Base-by-base conservation (phyloP, 2,329 filamentous ascomycete species). In the Colletotrichum camelliae region DNA sequence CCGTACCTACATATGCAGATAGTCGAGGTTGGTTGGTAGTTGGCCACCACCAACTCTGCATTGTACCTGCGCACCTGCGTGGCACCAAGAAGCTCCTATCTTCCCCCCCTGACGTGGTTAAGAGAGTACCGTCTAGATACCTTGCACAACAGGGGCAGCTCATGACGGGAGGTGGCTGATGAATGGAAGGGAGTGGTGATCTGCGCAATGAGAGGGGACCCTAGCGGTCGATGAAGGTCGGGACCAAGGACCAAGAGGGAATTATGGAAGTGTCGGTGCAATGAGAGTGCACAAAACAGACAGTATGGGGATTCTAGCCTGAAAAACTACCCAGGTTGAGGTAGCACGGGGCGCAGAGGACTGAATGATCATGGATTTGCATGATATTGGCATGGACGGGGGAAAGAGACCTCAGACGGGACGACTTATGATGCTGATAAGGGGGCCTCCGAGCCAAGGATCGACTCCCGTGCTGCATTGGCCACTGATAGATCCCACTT, bases 401-500 rank as follows among this genome's bases (percentile, higher is more conserved):
- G 70, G 60, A 62, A 55, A 35, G 48, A 72, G 52, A 27, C 24
- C 24, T 27, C 24, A 5, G 24, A 72, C 62, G 21, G 64, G 70
- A 67, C 48, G 70, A 74, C 27, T 43, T 33, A 27, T 16, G 60
- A 64, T 57, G 60, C 16, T 64, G 60, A 64, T 64, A 39, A 27
- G 33, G 60, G 72, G 72, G 35, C 39, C 33, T 43, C 10, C 72
- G 33, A 24, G 72, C 67, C 72, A 74, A 73, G 72, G 72, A 71
- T 74, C 72, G 67, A 74, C 72, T 62, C 67, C 67, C 67, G 72
- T 66, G 60, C 67, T 58, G 67, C 72, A 71, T 57, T 70, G 72
- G 9, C 48, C 72, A 70, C 33, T n/a, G 35, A 16, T 58, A 33
- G 37, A 65, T 74, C 58, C 58, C 21, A 21, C 27, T 74, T 70